Percentiles rank a stretch among this genome's conserved stretches.
Conservation (phyloP, 257 asterid species). For the Plantago major region DNA sequence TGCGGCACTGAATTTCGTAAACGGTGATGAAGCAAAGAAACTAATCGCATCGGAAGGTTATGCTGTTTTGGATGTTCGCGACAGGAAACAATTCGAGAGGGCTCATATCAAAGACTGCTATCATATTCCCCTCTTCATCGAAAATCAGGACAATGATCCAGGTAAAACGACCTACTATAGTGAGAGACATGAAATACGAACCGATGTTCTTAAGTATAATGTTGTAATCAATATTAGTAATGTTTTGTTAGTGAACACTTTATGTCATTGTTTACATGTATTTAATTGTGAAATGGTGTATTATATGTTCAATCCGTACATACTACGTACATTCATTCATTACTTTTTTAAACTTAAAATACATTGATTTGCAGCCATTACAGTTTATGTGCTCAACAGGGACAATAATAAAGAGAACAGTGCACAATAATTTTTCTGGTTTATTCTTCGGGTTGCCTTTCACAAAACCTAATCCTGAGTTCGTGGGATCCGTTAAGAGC, state of each 20-base stretch:
- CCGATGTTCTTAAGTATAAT: too few species aligned
- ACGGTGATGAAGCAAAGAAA: slow-evolving; percentile 69
- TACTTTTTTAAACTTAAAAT: neutral
- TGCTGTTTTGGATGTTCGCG: slow-evolving; percentile 74
- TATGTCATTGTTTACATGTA: too few species aligned
- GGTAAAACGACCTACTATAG: too few species aligned
- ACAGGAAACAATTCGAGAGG: slow-evolving; percentile 64
- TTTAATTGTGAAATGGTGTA: too few species aligned
- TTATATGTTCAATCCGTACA: too few species aligned
- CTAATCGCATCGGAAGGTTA: slow-evolving; percentile 71
- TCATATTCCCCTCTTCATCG: slow-evolving; percentile 71
- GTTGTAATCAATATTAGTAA: too few species aligned
- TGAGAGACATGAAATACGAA: too few species aligned
- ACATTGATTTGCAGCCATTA: neutral
- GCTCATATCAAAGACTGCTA: slow-evolving; percentile 75
- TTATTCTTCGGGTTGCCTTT: slow-evolving; percentile 81
- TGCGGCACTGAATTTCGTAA: slow-evolving; percentile 65
- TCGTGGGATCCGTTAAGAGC: slow-evolving; percentile 58
- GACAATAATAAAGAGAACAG: slow-evolving; percentile 58
- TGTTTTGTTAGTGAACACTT: too few species aligned
- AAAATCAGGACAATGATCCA: slow-evolving; percentile 74
- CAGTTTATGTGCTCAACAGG: slow-evolving; percentile 39
- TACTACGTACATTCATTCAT: neutral
- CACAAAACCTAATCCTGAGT: slow-evolving; percentile 74
- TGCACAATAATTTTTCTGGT: slow-evolving; percentile 88